phyloP scores from a whole-genome alignment of 257 asterid species.

The Ocimum tenuiflorum region DNA sequence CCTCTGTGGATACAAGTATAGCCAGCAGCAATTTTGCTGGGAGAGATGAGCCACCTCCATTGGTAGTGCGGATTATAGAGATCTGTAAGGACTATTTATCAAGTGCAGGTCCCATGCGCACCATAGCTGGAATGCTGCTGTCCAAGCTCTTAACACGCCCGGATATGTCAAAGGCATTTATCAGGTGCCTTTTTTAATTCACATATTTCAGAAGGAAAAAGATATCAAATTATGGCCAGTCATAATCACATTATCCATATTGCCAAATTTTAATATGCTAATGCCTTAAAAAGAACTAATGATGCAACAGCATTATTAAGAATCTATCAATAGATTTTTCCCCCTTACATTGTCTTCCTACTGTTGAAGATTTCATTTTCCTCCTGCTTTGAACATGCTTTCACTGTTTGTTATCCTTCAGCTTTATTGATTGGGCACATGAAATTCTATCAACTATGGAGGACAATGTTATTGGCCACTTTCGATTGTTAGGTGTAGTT shows the following conservation, averaged over 20 bases:
- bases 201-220: neutral
- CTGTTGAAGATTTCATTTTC: neutral
- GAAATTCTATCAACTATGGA: conserved; percentile 49
- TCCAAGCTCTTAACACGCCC: conserved; percentile 90
- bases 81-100: conserved; percentile 76
- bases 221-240: neutral
- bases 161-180: conserved; percentile 78
- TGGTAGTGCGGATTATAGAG: conserved; percentile 64
- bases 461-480: conserved; percentile 56
- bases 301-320: neutral
- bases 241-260: neutral
- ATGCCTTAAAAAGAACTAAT: neutral
- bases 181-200: conserved; percentile 34
- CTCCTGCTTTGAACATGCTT: neutral
- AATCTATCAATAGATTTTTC: neutral
- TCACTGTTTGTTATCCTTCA: conserved; percentile 36
- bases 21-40: conserved; percentile 28
- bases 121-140: conserved; percentile 77
- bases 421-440: conserved; percentile 81
- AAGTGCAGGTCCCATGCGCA: conserved; percentile 91
- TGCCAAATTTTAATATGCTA: conserved; percentile 5
- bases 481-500: conserved; percentile 66
- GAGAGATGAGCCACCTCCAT: conserved; percentile 61
- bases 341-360: conserved; percentile 3
- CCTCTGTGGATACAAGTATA: conserved; percentile 84